Evolutionary conservation across 352 stramenopile species (phyloP), one percentile per base, ranked within the genome.

Genomic region (Peronospora belbahrii): DNA sequence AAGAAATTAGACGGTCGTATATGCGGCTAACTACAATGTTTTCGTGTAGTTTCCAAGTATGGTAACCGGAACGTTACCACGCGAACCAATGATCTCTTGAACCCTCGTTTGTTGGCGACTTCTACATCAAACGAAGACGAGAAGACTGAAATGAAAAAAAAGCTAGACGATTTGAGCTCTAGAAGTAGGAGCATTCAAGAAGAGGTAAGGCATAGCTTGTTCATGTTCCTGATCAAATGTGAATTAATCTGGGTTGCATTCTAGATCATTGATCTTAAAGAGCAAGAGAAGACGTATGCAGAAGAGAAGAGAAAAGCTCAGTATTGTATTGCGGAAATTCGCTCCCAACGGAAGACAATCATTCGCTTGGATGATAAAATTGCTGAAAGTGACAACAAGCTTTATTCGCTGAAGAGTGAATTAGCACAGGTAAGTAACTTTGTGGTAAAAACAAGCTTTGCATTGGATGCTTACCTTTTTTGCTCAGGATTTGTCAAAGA

Each of bases 1-100:
- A 19, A 36, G 23, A 31, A 27, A 1, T 36, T 41, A 13, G 14
- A 34, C n/a, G 33, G 32, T n/a, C n/a, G n/a, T 20, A 11, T 25
- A 27, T 23, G 4, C 24, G 30, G 8, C 17, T 54, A 27, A 51
- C 20, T 24, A 6, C 23, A n/a, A 27, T 8, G 13, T 46, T 31
- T 6, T 19, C 39, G 2, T 10, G 15, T 23, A 69, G 75, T 94
- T 4, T 92, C 80, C 9, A 91, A 88, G 52, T 94, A 94, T 41
- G 83, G 83, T 18, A 72, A 87, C 28, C 68, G 66, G 22, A 86
- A 89, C 38, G 76, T 87, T 30, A 89, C 78, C n/a, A 94, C 83
- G n/a, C 63, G 78, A 8, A 87, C 78, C 7, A 90, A 88, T 22
- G 80, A 92, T 54, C 53, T 94, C 2, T 58, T 83, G 30, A 83